Base-by-base conservation (phyloP, 2,329 filamentous ascomycete species). In the Sporothrix mexicana region DNA sequence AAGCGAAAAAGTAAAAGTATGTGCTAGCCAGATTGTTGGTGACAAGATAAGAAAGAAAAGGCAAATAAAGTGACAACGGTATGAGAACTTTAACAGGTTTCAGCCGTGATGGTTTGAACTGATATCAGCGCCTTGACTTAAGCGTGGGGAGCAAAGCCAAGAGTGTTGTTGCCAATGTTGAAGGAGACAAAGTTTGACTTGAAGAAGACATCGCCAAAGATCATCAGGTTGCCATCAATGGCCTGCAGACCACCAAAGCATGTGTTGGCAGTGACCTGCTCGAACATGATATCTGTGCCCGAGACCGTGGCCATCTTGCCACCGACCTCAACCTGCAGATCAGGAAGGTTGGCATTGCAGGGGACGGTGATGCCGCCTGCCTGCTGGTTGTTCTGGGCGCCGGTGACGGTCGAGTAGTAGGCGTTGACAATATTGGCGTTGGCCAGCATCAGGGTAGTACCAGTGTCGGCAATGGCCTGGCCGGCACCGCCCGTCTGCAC, bases 211-310 rank as follows among this genome's bases (percentile, higher is more conserved):
- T 89, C 87, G 20, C 88, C 88, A 77, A 87, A 89, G 78, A 93
- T 90, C 80, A 90, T 88, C 51, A 91, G 80, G 41, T 82, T 81
- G 15, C 82, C 82, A 1, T 85, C 83, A 64, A 87, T 88, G 45
- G 86, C 84, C 82, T 93, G 91, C 20, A 93, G 81, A 76, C 90
- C 91, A 74, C 90, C 91, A 76, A 91, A 92, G 83, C 91, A 93
- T 72, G 83, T 88, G 57, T 84, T 84, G 69, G 82, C 82, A 64
- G 84, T 81, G 10, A 88, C 81, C 41, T 81, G 77, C 1, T 86
- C 83, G 76, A 89, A 91, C 76, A 84, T 85, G 75, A 90, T 84
- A 68, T 87, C 83, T 30, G 78, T 78, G 6, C 88, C 88, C 72
- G 84, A 85, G 49, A 90, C 82, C 51, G 81, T 85, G 17, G 89